Evolutionary conservation across 176 grass and related monocot species (phyloP).

Genomic region (Paspalum vaginatum): DNA sequence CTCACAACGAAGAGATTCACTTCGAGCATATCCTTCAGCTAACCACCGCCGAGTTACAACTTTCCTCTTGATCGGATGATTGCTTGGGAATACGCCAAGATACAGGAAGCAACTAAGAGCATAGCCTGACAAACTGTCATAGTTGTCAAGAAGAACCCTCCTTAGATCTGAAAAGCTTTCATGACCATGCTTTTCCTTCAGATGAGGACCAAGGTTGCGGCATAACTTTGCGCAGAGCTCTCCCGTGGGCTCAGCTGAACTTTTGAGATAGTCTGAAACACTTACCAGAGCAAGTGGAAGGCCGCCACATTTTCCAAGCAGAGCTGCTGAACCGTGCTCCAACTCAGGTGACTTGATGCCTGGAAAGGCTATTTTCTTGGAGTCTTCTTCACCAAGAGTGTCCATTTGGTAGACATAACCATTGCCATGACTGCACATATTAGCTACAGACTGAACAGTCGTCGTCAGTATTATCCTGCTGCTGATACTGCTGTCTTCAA

Average conservation of each 20-base stretch:
- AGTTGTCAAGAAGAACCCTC: conserved; percentile 34
- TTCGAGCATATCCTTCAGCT: conserved; percentile 45
- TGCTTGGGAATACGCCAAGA: conserved; percentile 28
- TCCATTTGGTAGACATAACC: conserved; percentile 43
- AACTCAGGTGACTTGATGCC: conserved; percentile 8
- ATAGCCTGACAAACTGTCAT: conserved; percentile 24
- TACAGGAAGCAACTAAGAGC: conserved; percentile 35
- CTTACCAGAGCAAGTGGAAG: conserved; percentile 44
- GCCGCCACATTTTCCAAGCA: conserved; percentile 43
- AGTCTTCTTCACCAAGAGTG: conserved; percentile 32
- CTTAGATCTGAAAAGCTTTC: conserved; percentile 29
- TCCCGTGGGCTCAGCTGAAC: conserved; percentile 30
- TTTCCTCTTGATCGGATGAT: conserved; percentile 35
- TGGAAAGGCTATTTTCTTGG: conserved; percentile 21
- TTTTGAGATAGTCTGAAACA: conserved; percentile 31
- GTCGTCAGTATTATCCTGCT: conserved; percentile 49
- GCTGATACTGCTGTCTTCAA: conserved; percentile 18
- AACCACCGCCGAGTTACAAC: conserved; percentile 37
- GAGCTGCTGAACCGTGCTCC: not conserved
- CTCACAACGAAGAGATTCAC: not conserved
- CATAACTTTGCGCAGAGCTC: conserved; percentile 27
- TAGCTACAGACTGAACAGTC: conserved; percentile 6
- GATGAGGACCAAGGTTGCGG: conserved; percentile 30
- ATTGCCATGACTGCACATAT: conserved; percentile 32
- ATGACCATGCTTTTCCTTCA: conserved; percentile 20